phyloP scores from a whole-genome alignment of 2,329 filamentous ascomycete genomes.

The Coniella lustricola region DNA sequence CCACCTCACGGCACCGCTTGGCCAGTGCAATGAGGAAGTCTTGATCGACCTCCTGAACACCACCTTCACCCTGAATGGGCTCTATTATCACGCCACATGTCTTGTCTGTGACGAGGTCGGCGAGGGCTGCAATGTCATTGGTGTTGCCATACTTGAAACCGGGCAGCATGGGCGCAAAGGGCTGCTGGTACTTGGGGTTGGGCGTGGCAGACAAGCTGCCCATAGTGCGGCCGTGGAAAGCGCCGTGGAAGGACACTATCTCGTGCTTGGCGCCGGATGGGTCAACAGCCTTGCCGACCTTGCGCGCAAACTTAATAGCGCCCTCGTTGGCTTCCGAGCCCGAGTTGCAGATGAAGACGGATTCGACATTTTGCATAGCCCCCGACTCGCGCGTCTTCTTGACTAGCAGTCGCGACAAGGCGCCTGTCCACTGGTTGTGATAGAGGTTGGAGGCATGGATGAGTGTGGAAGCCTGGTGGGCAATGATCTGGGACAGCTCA shows the following conservation, averaged over 20 bases:
- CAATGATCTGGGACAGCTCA: conserved; percentile 66
- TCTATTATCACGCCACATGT: conserved; percentile 95
- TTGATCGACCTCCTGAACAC: conserved; percentile 74
- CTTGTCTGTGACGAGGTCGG: conserved; percentile 68
- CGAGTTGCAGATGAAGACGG: conserved; percentile 92
- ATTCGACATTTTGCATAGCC: conserved; percentile 70
- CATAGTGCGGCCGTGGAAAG: conserved; percentile 97
- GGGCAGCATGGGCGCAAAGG: conserved; percentile 91
- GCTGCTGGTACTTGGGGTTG: conserved; percentile 95
- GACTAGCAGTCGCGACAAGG: conserved; percentile 77
- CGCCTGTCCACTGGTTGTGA: conserved; percentile 92
- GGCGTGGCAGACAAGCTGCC: conserved; percentile 91
- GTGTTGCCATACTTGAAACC: conserved; percentile 82
- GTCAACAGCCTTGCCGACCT: conserved; percentile 72
- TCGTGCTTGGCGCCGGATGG: conserved; percentile 69
- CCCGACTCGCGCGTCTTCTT: conserved; percentile 73
- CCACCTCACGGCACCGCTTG: conserved; percentile 75
- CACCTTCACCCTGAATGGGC: conserved; percentile 95
- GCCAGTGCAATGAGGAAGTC: conserved; percentile 84
- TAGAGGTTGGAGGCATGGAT: conserved; percentile 95
- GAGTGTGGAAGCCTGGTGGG: conserved; percentile 72
- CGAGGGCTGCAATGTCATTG: conserved; percentile 71
- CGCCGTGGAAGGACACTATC: conserved; percentile 82
- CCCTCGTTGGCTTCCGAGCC: conserved; percentile 97
- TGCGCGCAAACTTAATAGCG: conserved; percentile 92